Evolutionary conservation across 1,284 basidiomycete genomes (phyloP).

Genomic region (Chiua sp.): DNA sequence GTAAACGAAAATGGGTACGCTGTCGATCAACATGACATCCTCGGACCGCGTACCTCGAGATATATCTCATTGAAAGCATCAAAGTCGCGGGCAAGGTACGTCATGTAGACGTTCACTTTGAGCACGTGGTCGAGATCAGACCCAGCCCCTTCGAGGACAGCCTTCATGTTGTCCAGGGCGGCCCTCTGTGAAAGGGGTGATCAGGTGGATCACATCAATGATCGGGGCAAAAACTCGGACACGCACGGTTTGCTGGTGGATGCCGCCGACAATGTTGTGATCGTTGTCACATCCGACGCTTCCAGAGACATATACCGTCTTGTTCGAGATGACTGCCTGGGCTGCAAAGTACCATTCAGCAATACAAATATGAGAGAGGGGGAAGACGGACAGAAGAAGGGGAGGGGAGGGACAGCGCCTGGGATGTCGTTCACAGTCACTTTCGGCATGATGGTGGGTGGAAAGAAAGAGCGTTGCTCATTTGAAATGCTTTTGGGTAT

Average conservation of each 20-base stretch:
- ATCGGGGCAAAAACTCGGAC: constrained; percentile 42
- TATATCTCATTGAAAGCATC: constrained; percentile 60
- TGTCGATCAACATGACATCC: not conserved
- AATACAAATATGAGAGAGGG: not conserved
- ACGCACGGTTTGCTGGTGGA: constrained; percentile 47
- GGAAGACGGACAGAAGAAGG: constrained; percentile 51
- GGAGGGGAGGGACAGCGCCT: constrained; percentile 52
- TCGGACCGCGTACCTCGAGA: constrained; percentile 46
- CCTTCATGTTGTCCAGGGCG: constrained; percentile 62
- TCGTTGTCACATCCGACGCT: constrained; percentile 60
- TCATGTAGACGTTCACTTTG: constrained; percentile 67
- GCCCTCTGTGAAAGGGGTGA: constrained; percentile 45
- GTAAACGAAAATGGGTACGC: not conserved
- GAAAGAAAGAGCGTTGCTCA: not conserved
- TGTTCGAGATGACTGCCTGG: constrained; percentile 57
- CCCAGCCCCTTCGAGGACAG: constrained; percentile 64
- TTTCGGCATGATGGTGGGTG: constrained; percentile 31
- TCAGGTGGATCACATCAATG: not conserved
- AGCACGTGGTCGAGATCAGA: constrained; percentile 61
- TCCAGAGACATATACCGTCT: constrained; percentile 61
- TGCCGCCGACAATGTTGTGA: constrained; percentile 55
- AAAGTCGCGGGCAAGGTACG: constrained; percentile 57
- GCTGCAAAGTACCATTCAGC: constrained; percentile 29
- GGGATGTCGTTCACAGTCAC: constrained; percentile 44
- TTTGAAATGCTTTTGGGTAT: not conserved